These are phyloP conservation scores for Solanum acaule DNA, from an alignment of 257 asterid genomes.

Conservation along the genomic window DNA sequence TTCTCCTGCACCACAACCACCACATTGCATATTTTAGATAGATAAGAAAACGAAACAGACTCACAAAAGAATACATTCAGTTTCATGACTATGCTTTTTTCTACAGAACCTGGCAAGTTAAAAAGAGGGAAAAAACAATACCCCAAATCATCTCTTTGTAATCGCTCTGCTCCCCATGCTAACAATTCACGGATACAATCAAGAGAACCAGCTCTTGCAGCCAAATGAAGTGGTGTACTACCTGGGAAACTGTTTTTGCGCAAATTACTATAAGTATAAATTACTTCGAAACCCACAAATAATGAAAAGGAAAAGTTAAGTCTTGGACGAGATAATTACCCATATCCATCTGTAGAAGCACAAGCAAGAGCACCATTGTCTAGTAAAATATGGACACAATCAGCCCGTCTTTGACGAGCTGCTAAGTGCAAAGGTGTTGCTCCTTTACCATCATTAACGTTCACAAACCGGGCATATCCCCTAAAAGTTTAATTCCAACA, in stretches of 20 bases:
- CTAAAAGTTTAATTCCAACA: conserved; percentile 17
- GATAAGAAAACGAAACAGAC: neutral
- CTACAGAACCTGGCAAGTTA: neutral
- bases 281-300: neutral
- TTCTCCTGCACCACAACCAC: conserved; percentile 45
- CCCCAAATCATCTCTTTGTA: conserved; percentile 82
- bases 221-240: conserved; percentile 96
- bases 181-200: conserved; percentile 86
- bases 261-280: neutral
- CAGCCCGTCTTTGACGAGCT: conserved; percentile 68
- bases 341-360: conserved; percentile 75
- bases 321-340: conserved; percentile 22
- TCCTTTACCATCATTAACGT: conserved; percentile 87
- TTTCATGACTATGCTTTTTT: neutral
- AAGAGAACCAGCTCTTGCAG: conserved; percentile 94
- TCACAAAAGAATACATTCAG: neutral
- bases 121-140: conserved; percentile 11
- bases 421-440: conserved; percentile 97
- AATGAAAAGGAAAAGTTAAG: neutral
- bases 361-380: conserved; percentile 81
- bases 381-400: conserved; percentile 63
- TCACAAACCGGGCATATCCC: conserved; percentile 90
- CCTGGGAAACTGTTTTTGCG: conserved; percentile 51
- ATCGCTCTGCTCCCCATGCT: conserved; percentile 94
- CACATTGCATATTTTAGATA: neutral